These are phyloP conservation scores for Verticillium dahliae DNA, from an alignment of 2,329 filamentous ascomycete species.

Conservation along the genomic window DNA sequence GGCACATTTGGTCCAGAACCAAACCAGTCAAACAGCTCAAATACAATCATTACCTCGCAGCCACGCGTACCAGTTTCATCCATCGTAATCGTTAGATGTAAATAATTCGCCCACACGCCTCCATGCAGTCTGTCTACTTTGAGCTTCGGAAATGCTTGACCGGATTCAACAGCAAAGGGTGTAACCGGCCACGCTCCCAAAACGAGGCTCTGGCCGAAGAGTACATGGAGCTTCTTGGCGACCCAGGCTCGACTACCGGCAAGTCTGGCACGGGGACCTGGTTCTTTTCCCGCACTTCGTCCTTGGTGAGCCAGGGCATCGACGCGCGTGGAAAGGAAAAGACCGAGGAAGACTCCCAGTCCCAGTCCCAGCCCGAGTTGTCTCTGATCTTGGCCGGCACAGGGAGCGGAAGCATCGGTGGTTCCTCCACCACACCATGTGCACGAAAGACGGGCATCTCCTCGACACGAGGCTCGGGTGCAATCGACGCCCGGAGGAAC, in stretches of 20 bases:
- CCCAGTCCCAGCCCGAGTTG: background rate
- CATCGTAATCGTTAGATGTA: too few relatives aligned
- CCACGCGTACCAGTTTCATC: too few relatives aligned
- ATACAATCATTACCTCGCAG: too few relatives aligned
- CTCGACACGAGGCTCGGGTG: background rate
- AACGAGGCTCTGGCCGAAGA: background rate
- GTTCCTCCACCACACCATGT: background rate
- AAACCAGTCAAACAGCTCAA: too few relatives aligned
- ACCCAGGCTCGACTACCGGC: background rate
- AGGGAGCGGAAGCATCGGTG: background rate
- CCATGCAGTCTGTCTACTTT: background rate
- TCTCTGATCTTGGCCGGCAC: background rate
- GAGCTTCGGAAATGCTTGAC: background rate
- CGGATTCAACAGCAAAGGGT: background rate
- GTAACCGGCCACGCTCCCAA: background rate
- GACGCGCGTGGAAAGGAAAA: background rate
- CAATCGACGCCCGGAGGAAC: background rate
- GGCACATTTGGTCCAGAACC: too few relatives aligned
- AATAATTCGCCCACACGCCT: too few relatives aligned
- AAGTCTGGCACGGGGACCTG: slow-evolving; percentile 9
- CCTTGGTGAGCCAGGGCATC: background rate
- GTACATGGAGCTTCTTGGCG: background rate
- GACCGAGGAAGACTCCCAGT: background rate
- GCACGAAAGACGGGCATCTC: background rate
- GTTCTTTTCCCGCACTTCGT: slow-evolving; percentile 1